Base-by-base conservation (phyloP, 176 grass and related monocot genomes). In the Carex parvula region DNA sequence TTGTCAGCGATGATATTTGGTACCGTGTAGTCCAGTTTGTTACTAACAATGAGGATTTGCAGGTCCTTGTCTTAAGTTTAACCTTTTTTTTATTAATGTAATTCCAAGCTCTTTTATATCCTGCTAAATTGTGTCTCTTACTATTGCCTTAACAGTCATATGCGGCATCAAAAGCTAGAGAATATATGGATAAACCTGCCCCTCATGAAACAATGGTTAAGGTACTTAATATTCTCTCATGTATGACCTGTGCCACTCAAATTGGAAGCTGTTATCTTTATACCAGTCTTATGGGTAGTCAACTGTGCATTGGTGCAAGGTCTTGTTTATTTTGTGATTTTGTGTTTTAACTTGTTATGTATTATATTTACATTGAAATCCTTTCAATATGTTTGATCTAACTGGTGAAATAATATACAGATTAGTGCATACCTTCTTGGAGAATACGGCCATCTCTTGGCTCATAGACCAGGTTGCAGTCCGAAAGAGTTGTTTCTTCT, bases 1-100 rank as follows among this genome's bases (percentile, higher is more conserved):
- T 99, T 90, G 96, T 99, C 60, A 99, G 96, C 87, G 96, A 99
- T 83, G 96, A 99, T 88, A 99, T 99, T 89, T 99, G 96, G 96
- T 99, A 99, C 86, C 96, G 96, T 64, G 96, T 99, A 87, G 96
- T 99, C 32, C 93, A 99, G 30, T 99, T 99, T 95, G 96, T 99
- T 76, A 99, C 96, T 85, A 99, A 99, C 87, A 99, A 99, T 46
- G 93, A 99, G 35, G 93, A 99, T 92, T 88, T 99, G 78, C 96
- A 99, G 96, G 96, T 99, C 73, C 71, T 42, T 79, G 8, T 74
- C 74, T 69, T 88, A 80, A n/a, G 11, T 42, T 52, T 21, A 64
- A 52, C 52, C 52, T 85, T 54, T 78, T 56, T 4, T 33, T 57
- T 57, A 24, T 16, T 76, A 24, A 29, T 29, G 9, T 16, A 78